Conservation (phyloP, 345 rosid species). For the Eucalyptus guilfoylei region DNA sequence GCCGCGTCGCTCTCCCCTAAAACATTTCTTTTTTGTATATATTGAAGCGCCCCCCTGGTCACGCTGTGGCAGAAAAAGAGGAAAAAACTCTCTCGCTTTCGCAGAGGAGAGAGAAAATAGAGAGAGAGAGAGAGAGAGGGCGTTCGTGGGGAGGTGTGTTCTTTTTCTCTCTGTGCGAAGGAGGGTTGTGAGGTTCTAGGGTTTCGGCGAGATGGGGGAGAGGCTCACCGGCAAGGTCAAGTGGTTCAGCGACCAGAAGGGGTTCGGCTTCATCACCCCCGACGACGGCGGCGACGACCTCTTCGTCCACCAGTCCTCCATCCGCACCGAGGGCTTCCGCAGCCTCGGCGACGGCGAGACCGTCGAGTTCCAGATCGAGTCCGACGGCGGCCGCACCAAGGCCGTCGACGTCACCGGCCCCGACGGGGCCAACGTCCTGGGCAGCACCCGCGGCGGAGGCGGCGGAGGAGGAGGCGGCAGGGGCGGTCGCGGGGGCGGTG, state of each 20-base stretch:
- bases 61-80: not conserved
- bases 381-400: conserved; percentile 45
- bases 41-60: not conserved
- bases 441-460: conserved; percentile 36
- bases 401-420: conserved; percentile 83
- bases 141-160: not conserved
- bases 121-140: not conserved
- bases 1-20: not conserved
- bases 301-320: conserved; percentile 81
- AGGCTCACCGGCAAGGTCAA: conserved; percentile 57
- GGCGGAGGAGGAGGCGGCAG: conserved; percentile 16
- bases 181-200: not conserved
- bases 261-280: conserved; percentile 89
- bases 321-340: conserved; percentile 67
- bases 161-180: not conserved
- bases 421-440: conserved; percentile 38
- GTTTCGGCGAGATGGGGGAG: conserved; percentile 10
- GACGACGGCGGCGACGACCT: conserved; percentile 78
- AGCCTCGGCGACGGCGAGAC: conserved; percentile 56
- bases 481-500: conserved; percentile 15
- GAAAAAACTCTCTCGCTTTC: not conserved
- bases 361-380: conserved; percentile 51
- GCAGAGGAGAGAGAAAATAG: not conserved
- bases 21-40: not conserved
- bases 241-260: conserved; percentile 70